Percentiles rank a stretch among this genome's conserved stretches.
These are phyloP conservation scores for Olyra latifolia DNA, from an alignment of 176 grass and related monocot genomes.

Conservation along the genomic window DNA sequence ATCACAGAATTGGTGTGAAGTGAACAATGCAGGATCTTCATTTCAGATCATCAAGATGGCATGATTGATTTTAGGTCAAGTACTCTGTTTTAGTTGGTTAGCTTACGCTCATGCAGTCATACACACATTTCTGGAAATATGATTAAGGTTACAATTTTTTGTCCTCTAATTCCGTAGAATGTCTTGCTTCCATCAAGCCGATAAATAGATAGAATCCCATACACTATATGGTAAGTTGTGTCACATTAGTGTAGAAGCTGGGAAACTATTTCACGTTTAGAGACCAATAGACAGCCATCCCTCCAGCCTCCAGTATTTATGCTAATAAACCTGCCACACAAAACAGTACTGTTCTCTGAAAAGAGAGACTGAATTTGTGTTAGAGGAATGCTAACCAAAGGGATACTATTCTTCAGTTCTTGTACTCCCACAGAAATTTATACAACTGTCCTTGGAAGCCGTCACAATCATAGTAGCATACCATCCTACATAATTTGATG, in stretches of 20 bases:
- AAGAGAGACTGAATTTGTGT: not conserved
- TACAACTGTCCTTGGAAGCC: not conserved
- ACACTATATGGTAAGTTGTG: slow-evolving; percentile 6
- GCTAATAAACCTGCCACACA: not conserved
- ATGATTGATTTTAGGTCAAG: slow-evolving; percentile 13
- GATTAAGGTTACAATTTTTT: not conserved
- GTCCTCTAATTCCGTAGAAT: not conserved
- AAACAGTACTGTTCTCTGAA: slow-evolving; percentile 1
- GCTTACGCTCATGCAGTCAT: not conserved
- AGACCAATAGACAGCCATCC: not conserved
- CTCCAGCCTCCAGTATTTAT: slow-evolving; percentile 16
- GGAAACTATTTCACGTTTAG: not conserved
- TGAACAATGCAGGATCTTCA: not conserved
- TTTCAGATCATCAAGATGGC: slow-evolving; percentile 46
- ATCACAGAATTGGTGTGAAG: slow-evolving; percentile 42
- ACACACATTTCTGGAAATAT: not conserved
- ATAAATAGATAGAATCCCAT: not conserved
- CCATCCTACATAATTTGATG: slow-evolving; percentile 28
- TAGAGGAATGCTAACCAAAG: not conserved
- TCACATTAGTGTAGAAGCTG: not conserved
- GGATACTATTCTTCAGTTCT: not conserved
- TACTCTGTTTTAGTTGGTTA: slow-evolving; percentile 8
- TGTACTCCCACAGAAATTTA: not conserved
- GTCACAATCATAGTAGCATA: not conserved
- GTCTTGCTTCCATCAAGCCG: not conserved